A percentile compares a stretch with the other conserved stretches of the same genome.
Conservation (phyloP, 306 rosid genomes). For the Pueraria montana region DNA sequence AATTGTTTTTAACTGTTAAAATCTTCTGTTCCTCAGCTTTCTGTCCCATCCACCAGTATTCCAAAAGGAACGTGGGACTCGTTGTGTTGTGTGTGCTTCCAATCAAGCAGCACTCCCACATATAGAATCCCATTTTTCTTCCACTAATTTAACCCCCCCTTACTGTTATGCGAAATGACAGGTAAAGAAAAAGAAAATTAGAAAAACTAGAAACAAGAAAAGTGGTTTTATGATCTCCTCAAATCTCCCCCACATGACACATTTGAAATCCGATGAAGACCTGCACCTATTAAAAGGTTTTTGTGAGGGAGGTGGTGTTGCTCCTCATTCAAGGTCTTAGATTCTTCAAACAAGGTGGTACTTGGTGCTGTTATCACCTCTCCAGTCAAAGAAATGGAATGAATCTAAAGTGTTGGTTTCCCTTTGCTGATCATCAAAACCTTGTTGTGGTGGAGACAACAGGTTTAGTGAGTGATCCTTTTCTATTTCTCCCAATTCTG, state of each 20-base stretch:
- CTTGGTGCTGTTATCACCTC: slow-evolving; percentile 44
- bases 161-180: slow-evolving; percentile 52
- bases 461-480: slow-evolving; percentile 64
- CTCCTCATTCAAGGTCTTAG: slow-evolving; percentile 33
- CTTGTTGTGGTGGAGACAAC: slow-evolving; percentile 8
- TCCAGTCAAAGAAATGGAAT: slow-evolving; percentile 67
- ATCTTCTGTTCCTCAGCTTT: slow-evolving; percentile 87
- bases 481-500: slow-evolving; percentile 67
- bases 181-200: background rate
- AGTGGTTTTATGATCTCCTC: slow-evolving; percentile 35
- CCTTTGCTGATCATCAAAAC: slow-evolving; percentile 50
- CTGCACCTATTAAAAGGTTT: background rate
- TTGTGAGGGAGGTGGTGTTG: slow-evolving; percentile 6
- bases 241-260: slow-evolving; percentile 23
- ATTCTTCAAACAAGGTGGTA: slow-evolving; percentile 41
- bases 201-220: slow-evolving; percentile 7
- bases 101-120: slow-evolving; percentile 57
- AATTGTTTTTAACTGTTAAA: slow-evolving; percentile 68
- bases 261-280: slow-evolving; percentile 17
- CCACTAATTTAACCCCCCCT: slow-evolving; percentile 24
- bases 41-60: slow-evolving; percentile 88
- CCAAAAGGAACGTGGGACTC: slow-evolving; percentile 79
- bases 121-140: slow-evolving; percentile 29
- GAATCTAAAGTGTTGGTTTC: slow-evolving; percentile 63
- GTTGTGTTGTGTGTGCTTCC: slow-evolving; percentile 54